Conservation (phyloP, 2,329 filamentous ascomycete genomes). For the Calonectria pseudoturangicola region DNA sequence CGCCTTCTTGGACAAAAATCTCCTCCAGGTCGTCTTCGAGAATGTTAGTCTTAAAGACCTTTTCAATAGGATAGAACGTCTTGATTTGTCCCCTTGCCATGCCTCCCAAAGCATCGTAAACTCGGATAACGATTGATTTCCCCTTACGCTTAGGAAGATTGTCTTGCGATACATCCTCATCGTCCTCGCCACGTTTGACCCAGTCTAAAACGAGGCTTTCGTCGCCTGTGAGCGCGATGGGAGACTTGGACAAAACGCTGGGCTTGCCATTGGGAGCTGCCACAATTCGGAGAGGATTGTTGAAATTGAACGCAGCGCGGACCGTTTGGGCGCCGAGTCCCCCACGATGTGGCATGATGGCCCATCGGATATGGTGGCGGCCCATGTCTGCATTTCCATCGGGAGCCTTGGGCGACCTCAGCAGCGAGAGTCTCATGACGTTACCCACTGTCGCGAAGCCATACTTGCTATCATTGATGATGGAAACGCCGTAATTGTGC, state of each 20-base stretch:
- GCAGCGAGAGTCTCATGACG: conserved; percentile 90
- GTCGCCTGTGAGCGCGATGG: conserved; percentile 77
- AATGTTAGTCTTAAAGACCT: conserved; percentile 21
- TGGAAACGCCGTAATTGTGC: conserved; percentile 90
- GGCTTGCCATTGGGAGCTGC: conserved; percentile 53
- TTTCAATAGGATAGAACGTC: not conserved
- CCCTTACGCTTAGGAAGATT: not conserved
- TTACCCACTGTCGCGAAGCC: conserved; percentile 95
- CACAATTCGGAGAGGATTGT: conserved; percentile 79
- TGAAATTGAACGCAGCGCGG: conserved; percentile 91
- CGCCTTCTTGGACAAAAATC: not conserved
- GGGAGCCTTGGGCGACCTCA: conserved; percentile 94
- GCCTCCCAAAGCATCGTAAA: conserved; percentile 1
- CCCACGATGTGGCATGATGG: conserved; percentile 89
- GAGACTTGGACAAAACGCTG: conserved; percentile 56
- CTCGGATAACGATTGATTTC: not conserved
- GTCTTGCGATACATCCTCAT: conserved; percentile 77
- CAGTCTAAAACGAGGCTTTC: conserved; percentile 87
- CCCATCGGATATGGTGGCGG: conserved; percentile 89
- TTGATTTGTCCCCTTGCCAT: not conserved
- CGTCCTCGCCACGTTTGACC: conserved; percentile 94
- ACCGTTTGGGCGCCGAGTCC: conserved; percentile 83
- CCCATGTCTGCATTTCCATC: conserved; percentile 97
- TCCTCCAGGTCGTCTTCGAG: conserved; percentile 9
- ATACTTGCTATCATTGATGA: conserved; percentile 97